Evolutionary conservation across 2,329 filamentous ascomycete species (phyloP).

Genomic region (Colletotrichum cuscutae): DNA sequence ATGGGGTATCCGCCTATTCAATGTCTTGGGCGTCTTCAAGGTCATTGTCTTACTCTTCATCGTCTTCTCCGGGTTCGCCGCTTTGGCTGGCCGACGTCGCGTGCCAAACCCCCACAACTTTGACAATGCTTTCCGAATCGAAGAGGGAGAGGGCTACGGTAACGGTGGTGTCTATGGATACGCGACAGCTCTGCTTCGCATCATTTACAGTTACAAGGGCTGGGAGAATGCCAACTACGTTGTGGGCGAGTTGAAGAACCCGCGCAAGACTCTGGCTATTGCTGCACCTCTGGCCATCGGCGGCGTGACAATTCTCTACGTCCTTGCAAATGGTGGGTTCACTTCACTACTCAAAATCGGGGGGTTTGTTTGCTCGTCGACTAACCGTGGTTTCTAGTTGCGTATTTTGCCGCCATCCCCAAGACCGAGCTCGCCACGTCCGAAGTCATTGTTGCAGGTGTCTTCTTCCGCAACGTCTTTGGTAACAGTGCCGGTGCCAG

Average conservation of each 20-base stretch:
- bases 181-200: constrained; percentile 66
- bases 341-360: too few species aligned
- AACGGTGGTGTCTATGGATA: constrained; percentile 63
- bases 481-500: constrained; percentile 62
- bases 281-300: constrained; percentile 69
- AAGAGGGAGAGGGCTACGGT: constrained; percentile 55
- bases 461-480: constrained; percentile 72
- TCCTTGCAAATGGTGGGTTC: constrained; percentile 63
- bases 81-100: constrained; percentile 60
- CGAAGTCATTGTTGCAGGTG: constrained; percentile 68
- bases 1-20: constrained; percentile 69
- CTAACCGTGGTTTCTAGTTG: constrained; percentile 45
- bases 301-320: constrained; percentile 68
- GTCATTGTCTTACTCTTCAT: constrained; percentile 69
- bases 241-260: constrained; percentile 65
- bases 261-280: constrained; percentile 62
- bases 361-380: too few species aligned
- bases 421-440: constrained; percentile 67
- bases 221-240: constrained; percentile 75
- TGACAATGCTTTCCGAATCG: constrained; percentile 61
- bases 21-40: constrained; percentile 69
- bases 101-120: constrained; percentile 67
- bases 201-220: constrained; percentile 71
- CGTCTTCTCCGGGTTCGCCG: constrained; percentile 69
- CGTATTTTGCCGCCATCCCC: constrained; percentile 72